Evolutionary conservation across 805 yeast genomes (phyloP).

Genomic region (Candida arabinofermentans): DNA sequence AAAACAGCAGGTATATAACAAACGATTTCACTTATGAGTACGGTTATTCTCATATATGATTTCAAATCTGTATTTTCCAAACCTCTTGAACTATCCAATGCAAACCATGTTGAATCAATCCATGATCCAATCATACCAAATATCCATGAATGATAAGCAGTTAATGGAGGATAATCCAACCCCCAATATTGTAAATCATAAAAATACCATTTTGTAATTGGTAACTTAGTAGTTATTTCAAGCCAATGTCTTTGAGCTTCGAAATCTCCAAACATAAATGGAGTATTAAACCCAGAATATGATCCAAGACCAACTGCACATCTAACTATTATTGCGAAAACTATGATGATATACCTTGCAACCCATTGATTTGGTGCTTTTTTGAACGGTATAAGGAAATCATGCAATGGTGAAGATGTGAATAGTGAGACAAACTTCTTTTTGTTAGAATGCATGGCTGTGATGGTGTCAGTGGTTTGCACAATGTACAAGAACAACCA

Average conservation of each 20-base stretch:
- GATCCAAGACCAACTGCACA: constrained; percentile 87
- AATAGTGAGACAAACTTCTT: constrained; percentile 30
- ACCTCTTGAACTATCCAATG: constrained; percentile 69
- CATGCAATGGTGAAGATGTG: constrained; percentile 63
- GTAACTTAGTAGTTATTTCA: constrained; percentile 79
- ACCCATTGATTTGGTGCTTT: constrained; percentile 89
- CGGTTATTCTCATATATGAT: constrained; percentile 81
- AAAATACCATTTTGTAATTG: constrained; percentile 78
- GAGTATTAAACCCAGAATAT: constrained; percentile 65
- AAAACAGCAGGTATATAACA: constrained; percentile 79
- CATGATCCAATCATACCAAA: constrained; percentile 69
- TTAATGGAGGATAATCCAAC: constrained; percentile 92
- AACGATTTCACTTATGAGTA: constrained; percentile 66
- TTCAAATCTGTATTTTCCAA: constrained; percentile 63
- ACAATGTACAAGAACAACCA: no score
- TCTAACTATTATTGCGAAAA: constrained; percentile 71
- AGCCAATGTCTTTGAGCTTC: constrained; percentile 99
- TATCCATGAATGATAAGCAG: constrained; percentile 88
- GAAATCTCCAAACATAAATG: constrained; percentile 91
- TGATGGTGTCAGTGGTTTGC: no score
- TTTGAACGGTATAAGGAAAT: constrained; percentile 72
- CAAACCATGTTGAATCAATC: constrained; percentile 72
- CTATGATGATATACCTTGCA: constrained; percentile 69
- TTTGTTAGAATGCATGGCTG: not conserved
- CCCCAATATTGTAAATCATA: constrained; percentile 95